These are phyloP conservation scores for Cyberlindnera meyerae DNA, from an alignment of 805 yeast genomes.

Conservation along the genomic window DNA sequence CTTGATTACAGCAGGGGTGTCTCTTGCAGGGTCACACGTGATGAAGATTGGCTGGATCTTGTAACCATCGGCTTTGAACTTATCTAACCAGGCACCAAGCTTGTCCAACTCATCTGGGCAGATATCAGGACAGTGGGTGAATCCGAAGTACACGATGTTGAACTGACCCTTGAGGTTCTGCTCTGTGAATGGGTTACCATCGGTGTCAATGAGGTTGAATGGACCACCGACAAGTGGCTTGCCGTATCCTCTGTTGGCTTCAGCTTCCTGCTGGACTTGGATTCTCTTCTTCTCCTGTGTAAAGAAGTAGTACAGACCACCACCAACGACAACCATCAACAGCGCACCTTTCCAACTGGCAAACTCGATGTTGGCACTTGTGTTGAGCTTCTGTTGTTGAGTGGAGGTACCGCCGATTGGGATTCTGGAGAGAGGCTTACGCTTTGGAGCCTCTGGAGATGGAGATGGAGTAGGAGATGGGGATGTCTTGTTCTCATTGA, in stretches of 20 bases:
- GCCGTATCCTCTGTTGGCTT: constrained; percentile 82
- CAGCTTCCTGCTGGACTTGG: constrained; percentile 72
- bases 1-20: constrained; percentile 77
- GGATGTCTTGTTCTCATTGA: constrained; percentile 15
- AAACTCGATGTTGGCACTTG: constrained; percentile 54
- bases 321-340: constrained; percentile 64
- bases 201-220: constrained; percentile 64
- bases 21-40: constrained; percentile 97
- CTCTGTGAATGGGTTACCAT: constrained; percentile 73
- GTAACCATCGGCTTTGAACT: constrained; percentile 53
- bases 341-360: constrained; percentile 82
- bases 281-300: constrained; percentile 71
- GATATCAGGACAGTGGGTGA: constrained; percentile 96
- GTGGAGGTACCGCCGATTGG: constrained; percentile 61
- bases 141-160: constrained; percentile 88
- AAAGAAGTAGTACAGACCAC: constrained; percentile 66
- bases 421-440: constrained; percentile 71
- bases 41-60: constrained; percentile 82
- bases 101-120: constrained; percentile 98
- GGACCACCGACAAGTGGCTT: constrained; percentile 93
- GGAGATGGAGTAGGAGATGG: neutral
- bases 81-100: constrained; percentile 62
- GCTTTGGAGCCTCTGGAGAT: constrained; percentile 10
- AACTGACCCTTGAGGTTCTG: constrained; percentile 73
- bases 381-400: constrained; percentile 29